Conservation (phyloP, 164 flowering plant species). For the Taxillus chinensis region DNA sequence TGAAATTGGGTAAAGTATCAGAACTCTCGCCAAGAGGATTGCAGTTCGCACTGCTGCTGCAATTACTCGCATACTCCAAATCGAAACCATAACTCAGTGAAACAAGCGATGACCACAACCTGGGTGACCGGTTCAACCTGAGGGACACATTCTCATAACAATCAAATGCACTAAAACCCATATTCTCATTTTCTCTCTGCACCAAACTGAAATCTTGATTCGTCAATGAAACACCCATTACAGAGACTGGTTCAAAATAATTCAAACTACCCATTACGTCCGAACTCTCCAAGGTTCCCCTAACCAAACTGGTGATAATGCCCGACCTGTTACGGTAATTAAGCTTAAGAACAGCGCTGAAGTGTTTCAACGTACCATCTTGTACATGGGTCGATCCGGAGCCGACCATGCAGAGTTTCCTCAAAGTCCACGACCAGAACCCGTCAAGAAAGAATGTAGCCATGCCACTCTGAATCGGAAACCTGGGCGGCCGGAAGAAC, state of each 20-base stretch:
- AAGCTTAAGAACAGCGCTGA: slow-evolving; percentile 24
- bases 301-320: slow-evolving; percentile 18
- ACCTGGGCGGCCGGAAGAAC: slow-evolving; percentile 8
- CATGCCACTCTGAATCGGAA: not conserved
- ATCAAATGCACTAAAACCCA: slow-evolving; percentile 5
- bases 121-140: not conserved
- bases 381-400: slow-evolving; percentile 1
- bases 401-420: slow-evolving; percentile 37
- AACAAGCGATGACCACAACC: slow-evolving; percentile 4
- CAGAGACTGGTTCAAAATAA: slow-evolving; percentile 21
- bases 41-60: slow-evolving; percentile 19
- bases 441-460: slow-evolving; percentile 18
- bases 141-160: slow-evolving; percentile 8
- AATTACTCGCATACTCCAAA: slow-evolving; percentile 22
- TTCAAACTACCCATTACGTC: slow-evolving; percentile 6
- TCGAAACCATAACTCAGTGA: not conserved
- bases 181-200: slow-evolving; percentile 9
- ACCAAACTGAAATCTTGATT: slow-evolving; percentile 17
- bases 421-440: slow-evolving; percentile 24
- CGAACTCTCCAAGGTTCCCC: slow-evolving; percentile 26
- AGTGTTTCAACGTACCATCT: slow-evolving; percentile 5
- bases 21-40: slow-evolving; percentile 21
- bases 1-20: slow-evolving; percentile 8
- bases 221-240: slow-evolving; percentile 15
- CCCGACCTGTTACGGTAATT: slow-evolving; percentile 12